Conservation (phyloP, 1,139 yeast genomes). For the Pichia sp. region DNA sequence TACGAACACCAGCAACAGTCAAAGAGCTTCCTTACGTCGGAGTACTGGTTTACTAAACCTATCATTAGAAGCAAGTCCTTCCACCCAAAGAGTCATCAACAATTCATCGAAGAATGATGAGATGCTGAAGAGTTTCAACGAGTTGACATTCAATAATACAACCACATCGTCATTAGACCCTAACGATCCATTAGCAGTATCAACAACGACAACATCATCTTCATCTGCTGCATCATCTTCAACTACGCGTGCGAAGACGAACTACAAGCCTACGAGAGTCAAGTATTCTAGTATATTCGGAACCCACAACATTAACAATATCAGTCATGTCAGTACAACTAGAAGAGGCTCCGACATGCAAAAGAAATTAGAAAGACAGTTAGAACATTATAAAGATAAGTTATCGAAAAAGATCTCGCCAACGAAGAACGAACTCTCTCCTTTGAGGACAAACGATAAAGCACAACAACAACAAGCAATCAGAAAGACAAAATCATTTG, state of each 20-base stretch:
- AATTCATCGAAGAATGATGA: conserved; percentile 25
- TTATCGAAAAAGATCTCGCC: conserved; percentile 15
- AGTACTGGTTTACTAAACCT: conserved; percentile 39
- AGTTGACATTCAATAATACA: conserved; percentile 27
- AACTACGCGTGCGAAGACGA: neutral
- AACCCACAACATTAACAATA: neutral
- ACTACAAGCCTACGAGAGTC: conserved; percentile 3
- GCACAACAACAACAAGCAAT: neutral
- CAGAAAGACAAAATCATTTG: conserved; percentile 6
- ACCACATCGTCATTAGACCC: neutral
- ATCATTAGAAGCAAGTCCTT: conserved; percentile 34
- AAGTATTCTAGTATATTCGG: conserved; percentile 12
- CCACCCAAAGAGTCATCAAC: conserved; percentile 19
- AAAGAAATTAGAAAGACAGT: conserved; percentile 13
- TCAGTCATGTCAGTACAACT: neutral
- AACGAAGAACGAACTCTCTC: neutral
- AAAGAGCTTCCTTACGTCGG: conserved; percentile 31
- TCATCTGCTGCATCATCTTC: too few relatives aligned
- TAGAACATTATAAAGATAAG: conserved; percentile 15
- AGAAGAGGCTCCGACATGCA: conserved; percentile 14
- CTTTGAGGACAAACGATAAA: neutral
- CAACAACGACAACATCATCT: neutral
- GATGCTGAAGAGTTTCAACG: conserved; percentile 32
- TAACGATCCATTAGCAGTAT: neutral
- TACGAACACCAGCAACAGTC: neutral